Evolutionary conservation across 2,329 filamentous ascomycete genomes (phyloP).

Genomic region (Trichoderma cornu-damae): DNA sequence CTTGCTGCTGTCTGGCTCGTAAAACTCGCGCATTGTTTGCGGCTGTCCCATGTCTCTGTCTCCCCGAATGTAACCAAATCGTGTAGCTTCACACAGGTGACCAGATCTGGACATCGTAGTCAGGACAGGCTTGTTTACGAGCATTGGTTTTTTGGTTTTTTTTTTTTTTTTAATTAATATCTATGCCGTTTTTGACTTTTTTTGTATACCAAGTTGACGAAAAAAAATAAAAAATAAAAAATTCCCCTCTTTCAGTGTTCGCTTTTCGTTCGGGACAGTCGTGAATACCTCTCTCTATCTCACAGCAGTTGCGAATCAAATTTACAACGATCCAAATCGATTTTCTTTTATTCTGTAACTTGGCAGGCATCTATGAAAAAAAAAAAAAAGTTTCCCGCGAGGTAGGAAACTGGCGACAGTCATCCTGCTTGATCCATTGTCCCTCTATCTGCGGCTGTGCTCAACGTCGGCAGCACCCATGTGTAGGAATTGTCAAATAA

Average conservation of each 20-base stretch:
- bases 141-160: neutral
- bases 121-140: conserved; percentile 7
- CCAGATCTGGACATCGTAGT: conserved; percentile 6
- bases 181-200: neutral
- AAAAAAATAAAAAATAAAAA: neutral
- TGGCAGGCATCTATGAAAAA: neutral
- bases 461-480: neutral
- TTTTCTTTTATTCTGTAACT: conserved; percentile 14
- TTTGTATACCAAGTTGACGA: neutral
- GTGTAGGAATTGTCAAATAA: neutral
- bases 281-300: neutral
- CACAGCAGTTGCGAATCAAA: neutral
- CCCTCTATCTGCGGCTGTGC: conserved; percentile 48
- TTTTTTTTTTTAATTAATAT: neutral
- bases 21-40: no score
- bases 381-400: conserved; percentile 33
- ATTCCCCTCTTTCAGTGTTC: neutral
- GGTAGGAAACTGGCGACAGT: conserved; percentile 47
- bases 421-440: conserved; percentile 59
- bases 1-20: neutral
- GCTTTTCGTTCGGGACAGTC: no score
- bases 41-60: no score
- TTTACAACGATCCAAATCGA: conserved; percentile 17
- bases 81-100: conserved; percentile 10
- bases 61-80: neutral